Conservation (phyloP, 139 green algal species). For the Spirogloea muscicola region DNA sequence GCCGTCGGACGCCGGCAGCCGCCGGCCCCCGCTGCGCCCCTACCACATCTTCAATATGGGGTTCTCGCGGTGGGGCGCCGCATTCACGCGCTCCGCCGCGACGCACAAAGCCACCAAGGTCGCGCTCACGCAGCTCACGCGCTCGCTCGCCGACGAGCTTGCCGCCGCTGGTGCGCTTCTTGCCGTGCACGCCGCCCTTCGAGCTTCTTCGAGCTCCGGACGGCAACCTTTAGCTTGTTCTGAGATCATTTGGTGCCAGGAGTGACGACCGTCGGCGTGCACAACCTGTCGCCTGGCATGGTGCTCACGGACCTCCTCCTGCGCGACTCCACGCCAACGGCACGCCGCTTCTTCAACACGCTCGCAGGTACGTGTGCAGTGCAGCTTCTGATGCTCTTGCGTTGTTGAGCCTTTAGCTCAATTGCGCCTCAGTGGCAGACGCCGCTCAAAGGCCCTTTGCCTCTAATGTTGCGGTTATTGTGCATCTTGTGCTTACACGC, state of each 20-base stretch:
- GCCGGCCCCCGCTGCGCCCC: not conserved
- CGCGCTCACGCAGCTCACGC: conserved; percentile 57
- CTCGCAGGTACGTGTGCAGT: conserved; percentile 48
- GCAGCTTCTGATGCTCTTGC: not conserved
- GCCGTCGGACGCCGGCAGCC: not conserved
- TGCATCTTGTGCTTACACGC: not conserved
- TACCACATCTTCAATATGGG: conserved; percentile 44
- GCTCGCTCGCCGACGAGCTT: conserved; percentile 55
- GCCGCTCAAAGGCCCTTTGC: not conserved
- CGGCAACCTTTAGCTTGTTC: not conserved
- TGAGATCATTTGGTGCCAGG: conserved; percentile 5
- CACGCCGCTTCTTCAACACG: conserved; percentile 66
- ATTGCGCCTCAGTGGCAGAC: no score
- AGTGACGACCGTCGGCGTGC: conserved; percentile 53
- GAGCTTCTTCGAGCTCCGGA: not conserved
- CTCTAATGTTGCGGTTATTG: not conserved
- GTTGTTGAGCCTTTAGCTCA: not conserved
- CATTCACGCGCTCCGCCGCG: conserved; percentile 47
- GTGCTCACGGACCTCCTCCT: conserved; percentile 68
- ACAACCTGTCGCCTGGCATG: conserved; percentile 63
- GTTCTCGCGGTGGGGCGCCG: conserved; percentile 50
- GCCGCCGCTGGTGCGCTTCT: not conserved
- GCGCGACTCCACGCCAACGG: conserved; percentile 45
- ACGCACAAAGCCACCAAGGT: conserved; percentile 66
- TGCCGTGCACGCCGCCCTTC: not conserved